Evolutionary conservation across 2,329 filamentous ascomycete genomes (phyloP), one percentile per base, ranked within the genome.

Genomic region (Coniochaeta sp.): DNA sequence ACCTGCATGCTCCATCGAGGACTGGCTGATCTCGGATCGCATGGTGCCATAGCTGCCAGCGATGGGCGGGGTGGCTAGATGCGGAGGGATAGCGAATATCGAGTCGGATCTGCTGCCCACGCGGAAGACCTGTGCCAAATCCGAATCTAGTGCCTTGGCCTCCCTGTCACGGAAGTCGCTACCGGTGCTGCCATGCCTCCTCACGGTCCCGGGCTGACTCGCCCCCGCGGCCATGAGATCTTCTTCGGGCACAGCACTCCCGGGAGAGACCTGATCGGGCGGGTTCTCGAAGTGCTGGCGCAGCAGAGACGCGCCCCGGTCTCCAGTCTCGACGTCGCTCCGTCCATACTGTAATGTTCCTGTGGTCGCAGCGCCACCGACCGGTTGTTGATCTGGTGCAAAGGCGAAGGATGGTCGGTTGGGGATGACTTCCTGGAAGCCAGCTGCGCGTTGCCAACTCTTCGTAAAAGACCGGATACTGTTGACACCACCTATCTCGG

Each of bases 391-490:
- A 50, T 86, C 84, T 47, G 83, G 79, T 1, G 81, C 81, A 63
- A 86, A 82, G 59, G 90, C 79, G 70, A 96, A 91, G 36, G 90
- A 88, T 16, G 87, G 86, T 17, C 87, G 85, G 60, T 90, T 87
- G 6, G 91, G 91, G 36, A 95, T 88, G 66, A 96, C 90, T 72
- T 97, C 93, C 64, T 86, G 84, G 73, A 98, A 98, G 61, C 83
- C 88, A 28, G 92, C 91, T 40, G 93, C 93, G 71, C 93, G 87
- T 74, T 93, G 91, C 89, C 92, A 96, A 67, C 91, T 96, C 62
- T 89, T 85, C 52, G 93, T 90, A 71, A 98, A 98, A 69, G 93
- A 96, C 69, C 95, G 89, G 68, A 98, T 89, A 73, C 90, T 96
- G 78, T 98, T 98, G 63, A 93, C 89, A 58, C 93, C 93, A 64